Evolutionary conservation across 768 basidiomycete genomes (phyloP), one percentile per base, ranked within the genome.

Genomic region (Podaxis carcinomalis): DNA sequence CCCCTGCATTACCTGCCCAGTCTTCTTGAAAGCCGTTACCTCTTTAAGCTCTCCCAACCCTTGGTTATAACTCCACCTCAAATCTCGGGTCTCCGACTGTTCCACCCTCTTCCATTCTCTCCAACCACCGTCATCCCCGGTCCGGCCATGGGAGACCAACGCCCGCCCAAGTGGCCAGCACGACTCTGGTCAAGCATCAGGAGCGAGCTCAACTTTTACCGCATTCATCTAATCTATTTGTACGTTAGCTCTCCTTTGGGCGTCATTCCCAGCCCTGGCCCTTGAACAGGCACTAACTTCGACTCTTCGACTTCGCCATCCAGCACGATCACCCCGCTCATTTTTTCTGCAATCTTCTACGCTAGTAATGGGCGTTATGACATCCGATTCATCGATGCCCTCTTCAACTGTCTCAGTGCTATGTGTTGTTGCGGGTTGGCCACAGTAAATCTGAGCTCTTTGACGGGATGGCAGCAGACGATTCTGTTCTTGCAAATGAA

Each of bases 331-430:
- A 85, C 85, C 0, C 95, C 95, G 1, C 78, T 97, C 64, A 75
- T 95, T 57, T 83, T 85, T 64, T 90, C 92, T 19, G 85, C 75
- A 39, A 86, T 98, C 56, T 84, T 97, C 68, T 97, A 91, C 68
- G 92, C 86, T 25, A 83, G 82, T 73, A 94, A 94, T 78, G 93
- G 90, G 46, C 73, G 76, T 51, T 83, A 82, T 67, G 85, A 82
- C 49, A 82, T 94, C 39, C 67, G 83, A 19, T 95, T 90, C 71
- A 78, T 92, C 69, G 93, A 95, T 69, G 80, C 85, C 4, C 80
- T 94, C 36, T 95, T 86, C 78, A 84, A 83, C 72, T 89, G 84
- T 61, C 83, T 91, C 68, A 89, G 86, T 71, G 84, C 89, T 13
- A 85, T 93, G 78, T 86, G 87, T 4, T 87, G 90, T 59, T 91